Evolutionary conservation across 768 basidiomycete species (phyloP).

Genomic region (Leccinum boreale): DNA sequence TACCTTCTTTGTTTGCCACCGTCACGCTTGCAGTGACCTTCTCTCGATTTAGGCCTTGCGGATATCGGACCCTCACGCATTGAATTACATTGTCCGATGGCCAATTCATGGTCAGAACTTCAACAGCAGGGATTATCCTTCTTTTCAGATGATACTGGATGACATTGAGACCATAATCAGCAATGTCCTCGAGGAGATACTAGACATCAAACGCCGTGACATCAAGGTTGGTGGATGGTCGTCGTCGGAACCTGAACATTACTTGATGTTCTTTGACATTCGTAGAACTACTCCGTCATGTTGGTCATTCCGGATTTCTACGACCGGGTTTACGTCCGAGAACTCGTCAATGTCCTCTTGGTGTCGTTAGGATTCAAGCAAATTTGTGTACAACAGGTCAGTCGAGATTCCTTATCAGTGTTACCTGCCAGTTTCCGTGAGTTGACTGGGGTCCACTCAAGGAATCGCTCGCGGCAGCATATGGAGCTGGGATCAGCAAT

Average conservation of each 20-base stretch:
- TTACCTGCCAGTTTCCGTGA: background rate
- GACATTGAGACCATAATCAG: slow-evolving; percentile 75
- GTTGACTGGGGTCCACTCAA: slow-evolving; percentile 27
- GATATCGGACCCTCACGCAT: slow-evolving; percentile 61
- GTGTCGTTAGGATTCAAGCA: slow-evolving; percentile 89
- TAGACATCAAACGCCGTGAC: slow-evolving; percentile 50
- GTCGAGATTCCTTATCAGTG: background rate
- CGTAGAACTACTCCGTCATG: slow-evolving; percentile 80
- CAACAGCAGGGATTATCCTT: slow-evolving; percentile 77
- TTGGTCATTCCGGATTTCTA: slow-evolving; percentile 92
- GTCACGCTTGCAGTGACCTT: slow-evolving; percentile 3
- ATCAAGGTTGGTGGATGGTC: slow-evolving; percentile 50
- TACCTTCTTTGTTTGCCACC: slow-evolving; percentile 21
- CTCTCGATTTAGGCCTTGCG: slow-evolving; percentile 55
- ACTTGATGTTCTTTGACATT: background rate
- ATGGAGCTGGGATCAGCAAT: slow-evolving; percentile 90
- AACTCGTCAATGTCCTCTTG: slow-evolving; percentile 70
- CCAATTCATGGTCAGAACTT: slow-evolving; percentile 81
- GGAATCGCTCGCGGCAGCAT: slow-evolving; percentile 92
- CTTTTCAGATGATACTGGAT: slow-evolving; percentile 63
- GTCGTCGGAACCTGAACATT: background rate
- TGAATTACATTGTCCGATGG: slow-evolving; percentile 75
- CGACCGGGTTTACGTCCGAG: slow-evolving; percentile 79
- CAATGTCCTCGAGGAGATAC: slow-evolving; percentile 54
- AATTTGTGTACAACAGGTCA: slow-evolving; percentile 85